These are phyloP conservation scores for Trypanosoma brucei DNA, from an alignment of 208 protist species.

Conservation along the genomic window DNA sequence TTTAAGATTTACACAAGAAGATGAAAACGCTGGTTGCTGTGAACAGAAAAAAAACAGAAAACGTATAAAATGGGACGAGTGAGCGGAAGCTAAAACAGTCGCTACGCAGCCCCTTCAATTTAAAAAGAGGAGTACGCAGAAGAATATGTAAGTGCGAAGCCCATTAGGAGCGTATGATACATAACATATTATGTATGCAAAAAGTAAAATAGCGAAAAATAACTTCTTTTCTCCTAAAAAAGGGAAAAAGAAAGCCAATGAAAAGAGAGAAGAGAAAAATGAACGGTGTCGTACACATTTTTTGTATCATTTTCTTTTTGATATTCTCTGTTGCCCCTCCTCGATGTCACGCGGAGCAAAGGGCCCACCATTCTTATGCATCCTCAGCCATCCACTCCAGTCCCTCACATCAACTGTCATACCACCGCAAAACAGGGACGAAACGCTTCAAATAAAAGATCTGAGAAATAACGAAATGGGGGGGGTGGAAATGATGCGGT, in stretches of 20 bases:
- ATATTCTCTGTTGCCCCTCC: too few species aligned
- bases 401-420: not conserved
- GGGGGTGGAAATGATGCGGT: not conserved
- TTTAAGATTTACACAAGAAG: too few species aligned
- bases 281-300: slow-evolving; percentile 7
- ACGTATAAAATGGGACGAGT: not conserved
- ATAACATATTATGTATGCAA: too few species aligned
- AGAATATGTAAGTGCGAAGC: too few species aligned
- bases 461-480: not conserved
- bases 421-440: not conserved
- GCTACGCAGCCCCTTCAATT: too few species aligned
- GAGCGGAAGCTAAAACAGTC: slow-evolving; percentile 2
- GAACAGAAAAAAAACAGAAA: slow-evolving; percentile 5
- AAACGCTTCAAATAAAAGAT: not conserved
- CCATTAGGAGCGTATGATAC: too few species aligned
- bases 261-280: slow-evolving; percentile 3
- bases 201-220: slow-evolving; percentile 9
- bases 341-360: too few species aligned
- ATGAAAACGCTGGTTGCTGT: not conserved
- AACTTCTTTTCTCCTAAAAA: slow-evolving; percentile 7
- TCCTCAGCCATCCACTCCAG: not conserved
- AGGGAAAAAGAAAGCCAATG: slow-evolving; percentile 10
- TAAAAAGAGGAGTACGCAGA: too few species aligned
- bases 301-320: not conserved
- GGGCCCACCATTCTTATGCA: too few species aligned